These are phyloP conservation scores for Crithidia thermophila DNA, from an alignment of 208 protist species.

Conservation along the genomic window DNA sequence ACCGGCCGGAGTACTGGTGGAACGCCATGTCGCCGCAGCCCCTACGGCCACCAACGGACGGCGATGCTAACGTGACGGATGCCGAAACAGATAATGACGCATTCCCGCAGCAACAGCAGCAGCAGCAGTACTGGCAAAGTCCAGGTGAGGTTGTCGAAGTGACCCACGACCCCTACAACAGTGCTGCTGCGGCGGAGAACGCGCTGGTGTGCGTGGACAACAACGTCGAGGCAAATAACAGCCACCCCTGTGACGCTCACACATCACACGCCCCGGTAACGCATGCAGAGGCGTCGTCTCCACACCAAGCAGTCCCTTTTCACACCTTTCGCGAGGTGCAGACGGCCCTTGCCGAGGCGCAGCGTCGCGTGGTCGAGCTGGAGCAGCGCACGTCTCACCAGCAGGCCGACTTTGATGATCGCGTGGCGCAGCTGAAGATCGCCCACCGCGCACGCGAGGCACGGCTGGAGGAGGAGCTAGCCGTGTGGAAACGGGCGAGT, in stretches of 20 bases:
- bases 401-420: conserved; percentile 20
- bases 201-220: too few relatives aligned
- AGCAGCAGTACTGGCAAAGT: too few relatives aligned
- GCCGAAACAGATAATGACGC: background rate
- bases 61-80: background rate
- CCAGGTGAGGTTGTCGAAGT: too few relatives aligned
- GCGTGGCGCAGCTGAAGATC: conserved; percentile 32
- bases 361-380: conserved; percentile 28
- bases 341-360: conserved; percentile 27
- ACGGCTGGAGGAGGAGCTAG: conserved; percentile 33
- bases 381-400: conserved; percentile 16
- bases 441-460: conserved; percentile 29
- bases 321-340: conserved; percentile 22
- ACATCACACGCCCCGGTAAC: too few relatives aligned
- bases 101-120: background rate
- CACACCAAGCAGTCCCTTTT: conserved; percentile 10
- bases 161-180: too few relatives aligned
- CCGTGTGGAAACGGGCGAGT: conserved; percentile 17
- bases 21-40: conserved; percentile 27
- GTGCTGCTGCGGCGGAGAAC: too few relatives aligned
- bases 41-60: conserved; percentile 4
- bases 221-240: too few relatives aligned
- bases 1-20: conserved; percentile 26
- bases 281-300: background rate
- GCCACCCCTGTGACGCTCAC: too few relatives aligned